Evolutionary conservation across 2,329 filamentous ascomycete species (phyloP).

Genomic region (Trichoderma guizhouense): DNA sequence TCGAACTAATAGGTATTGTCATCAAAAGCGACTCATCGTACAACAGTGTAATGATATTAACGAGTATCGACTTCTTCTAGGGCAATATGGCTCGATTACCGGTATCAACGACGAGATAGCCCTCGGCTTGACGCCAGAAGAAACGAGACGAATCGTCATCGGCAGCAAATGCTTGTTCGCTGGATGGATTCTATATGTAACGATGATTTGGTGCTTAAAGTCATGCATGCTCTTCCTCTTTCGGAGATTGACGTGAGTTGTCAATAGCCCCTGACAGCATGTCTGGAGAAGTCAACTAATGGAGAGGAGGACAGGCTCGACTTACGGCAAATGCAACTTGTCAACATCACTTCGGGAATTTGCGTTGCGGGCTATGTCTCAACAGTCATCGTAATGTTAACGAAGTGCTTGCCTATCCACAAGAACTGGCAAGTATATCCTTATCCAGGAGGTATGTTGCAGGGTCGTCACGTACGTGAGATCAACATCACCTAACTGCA

Average conservation of each 20-base stretch:
- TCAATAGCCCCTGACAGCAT: background rate
- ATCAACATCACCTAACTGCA: background rate
- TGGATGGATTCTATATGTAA: conserved; percentile 37
- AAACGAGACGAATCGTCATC: conserved; percentile 21
- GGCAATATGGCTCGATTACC: conserved; percentile 25
- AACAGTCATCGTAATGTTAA: conserved; percentile 24
- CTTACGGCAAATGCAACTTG: conserved; percentile 23
- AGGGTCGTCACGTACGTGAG: background rate
- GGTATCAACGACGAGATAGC: conserved; percentile 25
- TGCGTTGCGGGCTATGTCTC: conserved; percentile 22
- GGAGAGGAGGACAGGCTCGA: conserved; percentile 19
- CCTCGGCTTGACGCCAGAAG: conserved; percentile 14
- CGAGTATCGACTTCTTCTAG: conserved; percentile 12
- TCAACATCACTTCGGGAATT: conserved; percentile 20
- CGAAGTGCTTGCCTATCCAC: conserved; percentile 24
- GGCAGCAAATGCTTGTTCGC: conserved; percentile 26
- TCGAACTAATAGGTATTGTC: conserved; percentile 34
- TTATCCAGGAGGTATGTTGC: conserved; percentile 23
- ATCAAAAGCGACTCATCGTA: too few species aligned
- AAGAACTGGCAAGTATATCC: conserved; percentile 28
- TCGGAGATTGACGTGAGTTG: conserved; percentile 35
- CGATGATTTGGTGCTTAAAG: conserved; percentile 39
- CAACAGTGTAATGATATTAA: background rate
- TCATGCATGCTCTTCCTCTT: conserved; percentile 39
- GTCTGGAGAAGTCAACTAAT: background rate